Conservation (phyloP, 2,329 filamentous ascomycete genomes). For the Sporothrix sp. region DNA sequence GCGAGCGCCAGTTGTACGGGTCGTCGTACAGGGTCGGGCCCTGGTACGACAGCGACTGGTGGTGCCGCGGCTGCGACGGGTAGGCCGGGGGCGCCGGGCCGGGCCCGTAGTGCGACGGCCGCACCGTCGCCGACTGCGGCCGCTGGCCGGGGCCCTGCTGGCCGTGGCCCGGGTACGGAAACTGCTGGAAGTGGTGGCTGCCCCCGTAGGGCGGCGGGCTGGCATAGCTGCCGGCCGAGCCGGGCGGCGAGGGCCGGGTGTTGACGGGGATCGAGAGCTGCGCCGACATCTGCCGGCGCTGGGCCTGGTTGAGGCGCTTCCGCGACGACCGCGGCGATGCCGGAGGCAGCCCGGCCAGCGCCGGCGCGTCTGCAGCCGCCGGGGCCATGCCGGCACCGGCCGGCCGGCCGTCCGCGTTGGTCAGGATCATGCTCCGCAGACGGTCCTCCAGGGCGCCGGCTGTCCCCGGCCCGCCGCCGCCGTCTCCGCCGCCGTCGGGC, state of each 20-base stretch:
- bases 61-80: conserved; percentile 22
- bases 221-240: conserved; percentile 23
- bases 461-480: background rate
- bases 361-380: too few species aligned
- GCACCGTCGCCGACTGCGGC: conserved; percentile 27
- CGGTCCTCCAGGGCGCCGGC: conserved; percentile 18
- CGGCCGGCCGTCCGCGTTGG: conserved; percentile 11
- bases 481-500: conserved; percentile 6
- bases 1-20: conserved; percentile 23
- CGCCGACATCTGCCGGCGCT: conserved; percentile 52
- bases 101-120: conserved; percentile 21
- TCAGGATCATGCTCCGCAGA: conserved; percentile 19
- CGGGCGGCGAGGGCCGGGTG: conserved; percentile 28
- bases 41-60: conserved; percentile 26
- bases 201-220: conserved; percentile 24
- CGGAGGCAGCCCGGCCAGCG: too few species aligned
- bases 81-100: conserved; percentile 11
- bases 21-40: conserved; percentile 20
- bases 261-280: conserved; percentile 49
- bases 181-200: conserved; percentile 23
- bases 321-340: conserved; percentile 19
- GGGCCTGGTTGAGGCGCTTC: conserved; percentile 53
- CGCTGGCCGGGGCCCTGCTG: conserved; percentile 15
- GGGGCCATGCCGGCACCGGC: background rate
- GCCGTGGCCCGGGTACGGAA: conserved; percentile 19